Percentiles rank a stretch among this genome's conserved stretches.
Conservation (phyloP, 768 basidiomycete species). For the Tricholoma furcatifolium region DNA sequence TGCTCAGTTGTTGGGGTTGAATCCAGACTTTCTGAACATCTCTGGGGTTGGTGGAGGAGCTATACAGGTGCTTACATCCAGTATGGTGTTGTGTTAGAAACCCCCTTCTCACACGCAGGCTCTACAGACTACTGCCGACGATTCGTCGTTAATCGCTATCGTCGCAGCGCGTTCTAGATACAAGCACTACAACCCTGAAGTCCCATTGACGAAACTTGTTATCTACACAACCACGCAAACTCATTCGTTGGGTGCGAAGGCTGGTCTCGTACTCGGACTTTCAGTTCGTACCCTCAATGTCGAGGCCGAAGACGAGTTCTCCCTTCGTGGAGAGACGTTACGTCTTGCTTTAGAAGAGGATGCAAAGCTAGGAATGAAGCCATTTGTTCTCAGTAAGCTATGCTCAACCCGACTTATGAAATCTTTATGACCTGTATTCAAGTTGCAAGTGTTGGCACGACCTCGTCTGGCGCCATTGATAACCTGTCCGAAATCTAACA, state of each 20-base stretch:
- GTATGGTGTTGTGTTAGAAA: neutral
- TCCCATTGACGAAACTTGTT: slow-evolving; percentile 58
- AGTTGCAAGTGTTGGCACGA: slow-evolving; percentile 94
- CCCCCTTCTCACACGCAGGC: neutral
- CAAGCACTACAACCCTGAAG: slow-evolving; percentile 44
- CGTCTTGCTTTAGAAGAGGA: slow-evolving; percentile 66
- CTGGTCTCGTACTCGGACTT: slow-evolving; percentile 80
- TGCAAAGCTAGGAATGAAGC: slow-evolving; percentile 52
- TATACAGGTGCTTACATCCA: slow-evolving; percentile 56
- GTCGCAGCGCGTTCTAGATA: slow-evolving; percentile 80
- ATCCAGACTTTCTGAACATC: slow-evolving; percentile 58
- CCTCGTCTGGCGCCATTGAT: slow-evolving; percentile 88
- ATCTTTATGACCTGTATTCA: neutral
- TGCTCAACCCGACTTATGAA: neutral
- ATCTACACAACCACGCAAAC: slow-evolving; percentile 91
- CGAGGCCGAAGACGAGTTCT: slow-evolving; percentile 56
- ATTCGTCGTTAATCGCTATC: slow-evolving; percentile 70
- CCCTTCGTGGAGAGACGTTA: slow-evolving; percentile 65
- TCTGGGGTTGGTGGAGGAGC: slow-evolving; percentile 78
- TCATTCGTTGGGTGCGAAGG: slow-evolving; percentile 77
- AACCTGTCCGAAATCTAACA: slow-evolving; percentile 69
- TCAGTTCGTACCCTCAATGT: slow-evolving; percentile 71
- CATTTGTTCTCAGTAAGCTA: slow-evolving; percentile 76
- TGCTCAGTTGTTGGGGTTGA: slow-evolving; percentile 76
- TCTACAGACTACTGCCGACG: slow-evolving; percentile 78